These are phyloP conservation scores for Paramecium sexaurelia DNA, from an alignment of 73 alveolate genomes.

Conservation along the genomic window DNA sequence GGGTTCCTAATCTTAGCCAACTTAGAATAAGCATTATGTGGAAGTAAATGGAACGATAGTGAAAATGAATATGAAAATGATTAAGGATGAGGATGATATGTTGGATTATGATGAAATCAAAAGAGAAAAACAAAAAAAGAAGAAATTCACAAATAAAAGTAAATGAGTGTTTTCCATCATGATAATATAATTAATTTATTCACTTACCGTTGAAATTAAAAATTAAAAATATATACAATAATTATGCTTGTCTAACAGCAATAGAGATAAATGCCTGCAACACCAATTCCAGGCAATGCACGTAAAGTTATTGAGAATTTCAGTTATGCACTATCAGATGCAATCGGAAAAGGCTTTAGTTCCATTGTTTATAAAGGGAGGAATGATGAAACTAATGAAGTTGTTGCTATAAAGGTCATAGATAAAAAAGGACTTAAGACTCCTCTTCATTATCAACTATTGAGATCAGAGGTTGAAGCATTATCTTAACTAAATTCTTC, in stretches of 20 bases:
- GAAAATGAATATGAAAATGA: neutral
- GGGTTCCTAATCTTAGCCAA: neutral
- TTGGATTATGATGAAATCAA: neutral
- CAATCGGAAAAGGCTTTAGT: slow-evolving; percentile 66
- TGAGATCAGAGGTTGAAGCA: slow-evolving; percentile 48
- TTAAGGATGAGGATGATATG: neutral
- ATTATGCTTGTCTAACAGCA: slow-evolving; percentile 31
- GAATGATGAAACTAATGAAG: slow-evolving; percentile 59
- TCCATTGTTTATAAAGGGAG: slow-evolving; percentile 60
- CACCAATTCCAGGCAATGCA: slow-evolving; percentile 21
- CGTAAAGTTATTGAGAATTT: slow-evolving; percentile 64
- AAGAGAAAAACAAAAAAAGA: neutral
- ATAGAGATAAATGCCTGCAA: neutral
- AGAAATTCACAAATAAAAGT: neutral
- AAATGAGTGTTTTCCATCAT: neutral
- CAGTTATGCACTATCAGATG: slow-evolving; percentile 60
- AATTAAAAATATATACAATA: neutral
- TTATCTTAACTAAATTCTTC: neutral
- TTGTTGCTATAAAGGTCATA: slow-evolving; percentile 63
- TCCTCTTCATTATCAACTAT: slow-evolving; percentile 13
- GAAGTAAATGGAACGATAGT: neutral
- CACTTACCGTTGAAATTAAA: slow-evolving; percentile 46
- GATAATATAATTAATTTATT: neutral
- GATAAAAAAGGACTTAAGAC: slow-evolving; percentile 61
- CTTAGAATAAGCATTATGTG: neutral